Conservation (phyloP, 805 yeast species). For the Nakazawaea wickerhamii region DNA sequence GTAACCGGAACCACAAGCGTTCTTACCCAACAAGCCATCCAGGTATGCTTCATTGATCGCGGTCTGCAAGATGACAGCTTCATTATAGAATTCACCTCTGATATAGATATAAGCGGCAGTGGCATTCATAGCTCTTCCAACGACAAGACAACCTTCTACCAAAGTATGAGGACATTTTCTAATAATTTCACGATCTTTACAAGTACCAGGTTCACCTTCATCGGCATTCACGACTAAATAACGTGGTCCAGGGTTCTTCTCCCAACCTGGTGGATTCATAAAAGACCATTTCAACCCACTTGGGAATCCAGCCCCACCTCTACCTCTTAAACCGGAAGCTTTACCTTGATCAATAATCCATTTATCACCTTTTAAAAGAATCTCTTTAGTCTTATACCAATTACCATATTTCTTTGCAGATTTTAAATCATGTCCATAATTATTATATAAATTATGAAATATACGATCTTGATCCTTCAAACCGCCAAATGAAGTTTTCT, state of each 20-base stretch:
- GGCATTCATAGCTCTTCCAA: slow-evolving; percentile 91
- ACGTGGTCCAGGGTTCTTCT: slow-evolving; percentile 83
- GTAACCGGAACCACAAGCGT: slow-evolving; percentile 85
- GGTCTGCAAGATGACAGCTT: slow-evolving; percentile 63
- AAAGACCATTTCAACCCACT: slow-evolving; percentile 89
- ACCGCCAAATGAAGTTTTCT: slow-evolving; percentile 58
- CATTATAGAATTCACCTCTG: slow-evolving; percentile 86
- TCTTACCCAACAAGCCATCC: slow-evolving; percentile 74
- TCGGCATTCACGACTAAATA: slow-evolving; percentile 88
- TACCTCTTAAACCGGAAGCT: slow-evolving; percentile 79
- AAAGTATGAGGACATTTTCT: slow-evolving; percentile 90
- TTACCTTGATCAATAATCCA: slow-evolving; percentile 90
- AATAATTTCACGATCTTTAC: slow-evolving; percentile 88
- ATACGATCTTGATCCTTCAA: slow-evolving; percentile 79
- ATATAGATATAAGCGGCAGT: slow-evolving; percentile 89
- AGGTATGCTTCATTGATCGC: slow-evolving; percentile 87
- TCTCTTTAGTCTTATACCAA: slow-evolving; percentile 89
- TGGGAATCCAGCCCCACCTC: slow-evolving; percentile 95
- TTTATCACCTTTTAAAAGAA: slow-evolving; percentile 73
- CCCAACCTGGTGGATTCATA: slow-evolving; percentile 97
- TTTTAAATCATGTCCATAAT: slow-evolving; percentile 70
- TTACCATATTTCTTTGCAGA: slow-evolving; percentile 78
- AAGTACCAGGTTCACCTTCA: slow-evolving; percentile 94
- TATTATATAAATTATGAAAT: slow-evolving; percentile 76
- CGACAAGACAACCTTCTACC: slow-evolving; percentile 85